Evolutionary conservation across 2,329 filamentous ascomycete species (phyloP).

Genomic region (Ceratocystis smalleyi): DNA sequence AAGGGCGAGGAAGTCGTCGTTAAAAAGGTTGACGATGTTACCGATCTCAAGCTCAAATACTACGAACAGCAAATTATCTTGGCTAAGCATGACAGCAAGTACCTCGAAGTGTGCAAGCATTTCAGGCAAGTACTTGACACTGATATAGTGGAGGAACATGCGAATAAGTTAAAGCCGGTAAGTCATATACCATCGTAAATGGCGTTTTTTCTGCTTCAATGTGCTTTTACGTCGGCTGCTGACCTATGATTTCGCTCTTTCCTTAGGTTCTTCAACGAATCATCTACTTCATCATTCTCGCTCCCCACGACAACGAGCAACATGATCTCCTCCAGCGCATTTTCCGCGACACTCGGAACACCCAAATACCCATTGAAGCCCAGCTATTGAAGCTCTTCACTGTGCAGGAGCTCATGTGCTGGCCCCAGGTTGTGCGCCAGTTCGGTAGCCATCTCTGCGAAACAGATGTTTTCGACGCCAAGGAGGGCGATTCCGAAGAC

Average conservation of each 20-base stretch:
- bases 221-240: conserved; percentile 11
- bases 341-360: conserved; percentile 66
- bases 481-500: conserved; percentile 49
- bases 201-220: background rate
- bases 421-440: conserved; percentile 79
- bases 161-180: conserved; percentile 71
- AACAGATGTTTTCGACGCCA: conserved; percentile 76
- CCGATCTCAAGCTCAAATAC: conserved; percentile 86
- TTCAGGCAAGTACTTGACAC: conserved; percentile 95
- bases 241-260: conserved; percentile 11
- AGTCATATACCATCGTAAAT: conserved; percentile 24
- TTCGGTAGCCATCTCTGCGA: conserved; percentile 77
- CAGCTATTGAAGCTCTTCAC: conserved; percentile 89
- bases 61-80: conserved; percentile 95
- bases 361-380: conserved; percentile 61
- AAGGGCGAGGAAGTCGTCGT: conserved; percentile 64
- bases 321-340: conserved; percentile 93
- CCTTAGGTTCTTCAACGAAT: conserved; percentile 73
- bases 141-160: conserved; percentile 82
- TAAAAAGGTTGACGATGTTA: conserved; percentile 74
- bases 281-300: conserved; percentile 93
- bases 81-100: conserved; percentile 94
- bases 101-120: conserved; percentile 94
- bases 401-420: conserved; percentile 91
- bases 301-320: conserved; percentile 96